Evolutionary conservation across 2,329 filamentous ascomycete species (phyloP), one percentile per base, ranked within the genome.

Genomic region (Aspergillus carbonarius): DNA sequence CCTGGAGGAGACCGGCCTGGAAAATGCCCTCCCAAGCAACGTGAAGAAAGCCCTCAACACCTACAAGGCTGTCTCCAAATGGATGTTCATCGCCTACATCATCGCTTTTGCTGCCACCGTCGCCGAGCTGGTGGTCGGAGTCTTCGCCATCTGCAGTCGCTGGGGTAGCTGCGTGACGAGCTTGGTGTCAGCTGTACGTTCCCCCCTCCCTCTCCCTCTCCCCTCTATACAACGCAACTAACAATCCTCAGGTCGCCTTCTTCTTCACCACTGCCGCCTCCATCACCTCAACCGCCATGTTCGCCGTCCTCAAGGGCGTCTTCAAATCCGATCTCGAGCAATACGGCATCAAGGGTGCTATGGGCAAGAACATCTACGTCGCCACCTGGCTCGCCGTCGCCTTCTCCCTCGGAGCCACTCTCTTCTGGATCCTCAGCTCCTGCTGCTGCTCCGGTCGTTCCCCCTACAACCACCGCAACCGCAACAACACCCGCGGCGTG

Each of bases 341-440:
- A 52, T 96, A 95, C 75, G 86, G 89, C 61, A 88, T 93, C 66
- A 75, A 83, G 5, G 85, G 86, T 52, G 76, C 73, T 52, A 78
- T 96, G 72, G 90, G 92, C 78, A 84, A 74, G 30, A 79, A 81
- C 59, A 93, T 90, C 79, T 86, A 95, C 55, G 83, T 83, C 35
- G 78, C 87, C 18, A 85, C 89, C 68, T 97, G 93, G 91, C 81
- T 98, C 60, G 88, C 88, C 44, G 88, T 88, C 39, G 90, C 85
- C 27, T 92, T 96, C 72, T 88, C 89, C 61, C 72, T 95, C 34
- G 90, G 76, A 42, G 88, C 89, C 7, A 86, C 85, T 63, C 78
- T 96, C 72, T 97, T 98, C 88, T 98, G 95, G 93, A 79, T 93
- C 71, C 86, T 96, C 75, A 91, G 88, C 75, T 85, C 90, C 70